Percentiles rank a stretch among this genome's conserved stretches.
Evolutionary conservation across 345 rosid genomes (phyloP).

Genomic region (Eucalyptus pumila): DNA sequence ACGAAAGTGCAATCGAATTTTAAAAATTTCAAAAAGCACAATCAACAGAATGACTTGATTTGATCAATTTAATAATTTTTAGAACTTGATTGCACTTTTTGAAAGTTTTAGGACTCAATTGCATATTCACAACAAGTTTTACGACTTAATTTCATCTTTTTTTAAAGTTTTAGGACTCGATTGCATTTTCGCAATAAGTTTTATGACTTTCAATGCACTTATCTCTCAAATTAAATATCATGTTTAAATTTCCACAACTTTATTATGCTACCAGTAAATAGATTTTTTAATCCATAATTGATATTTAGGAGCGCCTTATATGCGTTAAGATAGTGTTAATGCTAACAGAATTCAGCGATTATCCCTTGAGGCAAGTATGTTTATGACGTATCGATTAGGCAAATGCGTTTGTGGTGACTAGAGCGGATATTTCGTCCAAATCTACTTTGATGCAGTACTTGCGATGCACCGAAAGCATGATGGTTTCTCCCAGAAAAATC

Average conservation of each 20-base stretch:
- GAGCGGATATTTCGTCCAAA: not conserved
- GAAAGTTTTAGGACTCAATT: too few relatives aligned
- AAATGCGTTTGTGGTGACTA: not conserved
- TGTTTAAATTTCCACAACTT: not conserved
- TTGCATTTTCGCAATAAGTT: too few relatives aligned
- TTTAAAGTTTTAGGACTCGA: fast-evolving
- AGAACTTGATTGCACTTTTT: too few relatives aligned
- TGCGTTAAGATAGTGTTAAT: not conserved
- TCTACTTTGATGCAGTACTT: not conserved
- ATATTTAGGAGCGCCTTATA: not conserved
- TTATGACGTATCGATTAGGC: not conserved
- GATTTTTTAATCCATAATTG: not conserved
- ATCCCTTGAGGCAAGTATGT: not conserved
- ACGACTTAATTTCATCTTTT: too few relatives aligned
- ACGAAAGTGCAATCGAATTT: too few relatives aligned
- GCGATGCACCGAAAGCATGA: not conserved
- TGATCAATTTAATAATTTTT: too few relatives aligned
- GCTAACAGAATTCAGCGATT: not conserved
- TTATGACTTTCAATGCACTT: too few relatives aligned
- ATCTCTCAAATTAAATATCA: too few relatives aligned
- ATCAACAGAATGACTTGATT: too few relatives aligned
- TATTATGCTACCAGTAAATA: not conserved
- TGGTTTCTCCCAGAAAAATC: not conserved
- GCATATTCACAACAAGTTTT: too few relatives aligned
- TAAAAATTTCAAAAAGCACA: too few relatives aligned